phyloP scores from a whole-genome alignment of 768 basidiomycete genomes.

The Trametes punicea region DNA sequence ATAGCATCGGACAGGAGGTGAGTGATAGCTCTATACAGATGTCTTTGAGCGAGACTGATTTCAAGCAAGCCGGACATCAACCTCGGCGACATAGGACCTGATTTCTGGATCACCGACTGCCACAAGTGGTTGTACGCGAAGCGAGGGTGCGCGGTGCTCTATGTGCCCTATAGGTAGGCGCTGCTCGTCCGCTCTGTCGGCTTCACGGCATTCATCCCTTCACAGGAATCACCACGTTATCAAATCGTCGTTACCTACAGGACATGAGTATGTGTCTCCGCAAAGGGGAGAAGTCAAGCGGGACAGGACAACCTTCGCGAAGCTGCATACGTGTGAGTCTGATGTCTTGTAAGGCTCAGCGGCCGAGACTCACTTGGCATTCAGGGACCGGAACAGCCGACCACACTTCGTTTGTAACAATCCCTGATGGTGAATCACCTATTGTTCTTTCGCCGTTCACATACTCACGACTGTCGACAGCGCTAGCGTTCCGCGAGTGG shows the following conservation, averaged over 20 bases:
- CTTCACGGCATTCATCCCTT: neutral
- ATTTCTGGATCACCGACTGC: constrained; percentile 84
- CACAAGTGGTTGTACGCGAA: constrained; percentile 84
- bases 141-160: constrained; percentile 65
- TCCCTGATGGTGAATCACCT: constrained; percentile 45
- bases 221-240: constrained; percentile 63
- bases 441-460: neutral
- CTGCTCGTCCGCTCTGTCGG: neutral
- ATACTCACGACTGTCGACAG: no score
- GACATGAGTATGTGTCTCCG: constrained; percentile 49
- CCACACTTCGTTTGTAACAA: constrained; percentile 48
- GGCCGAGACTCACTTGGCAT: no score
- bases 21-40: no score
- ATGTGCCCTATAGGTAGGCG: constrained; percentile 63
- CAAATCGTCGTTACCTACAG: constrained; percentile 56
- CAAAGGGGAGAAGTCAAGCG: neutral
- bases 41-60: neutral
- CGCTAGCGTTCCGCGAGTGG: constrained; percentile 67
- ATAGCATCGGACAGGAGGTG: constrained; percentile 70
- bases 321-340: constrained; percentile 26
- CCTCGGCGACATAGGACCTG: constrained; percentile 52
- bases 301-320: constrained; percentile 21
- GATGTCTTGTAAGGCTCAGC: neutral
- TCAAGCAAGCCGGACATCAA: constrained; percentile 42
- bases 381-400: constrained; percentile 68